These are phyloP conservation scores for Goffeauzyma gilvescens DNA, from an alignment of 768 basidiomycete species.

Conservation along the genomic window DNA sequence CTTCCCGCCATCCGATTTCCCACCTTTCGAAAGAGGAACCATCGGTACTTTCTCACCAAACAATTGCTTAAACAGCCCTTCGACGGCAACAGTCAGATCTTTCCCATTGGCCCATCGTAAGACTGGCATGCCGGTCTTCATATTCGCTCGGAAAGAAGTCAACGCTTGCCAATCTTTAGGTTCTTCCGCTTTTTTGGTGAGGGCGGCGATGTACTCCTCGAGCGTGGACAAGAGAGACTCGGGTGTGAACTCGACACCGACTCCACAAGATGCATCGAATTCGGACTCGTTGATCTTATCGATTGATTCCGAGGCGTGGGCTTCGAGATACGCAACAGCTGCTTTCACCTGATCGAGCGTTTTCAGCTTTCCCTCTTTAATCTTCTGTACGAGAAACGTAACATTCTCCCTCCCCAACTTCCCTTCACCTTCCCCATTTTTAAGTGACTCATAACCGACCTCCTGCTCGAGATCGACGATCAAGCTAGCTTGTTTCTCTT, in stretches of 20 bases:
- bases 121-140: constrained; percentile 23
- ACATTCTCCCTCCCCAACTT: constrained; percentile 47
- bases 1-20: constrained; percentile 19
- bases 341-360: constrained; percentile 68
- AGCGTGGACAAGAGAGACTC: constrained; percentile 45
- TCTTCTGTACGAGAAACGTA: constrained; percentile 46
- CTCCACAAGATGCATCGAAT: constrained; percentile 64
- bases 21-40: no score
- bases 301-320: constrained; percentile 38
- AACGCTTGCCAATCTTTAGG: constrained; percentile 55
- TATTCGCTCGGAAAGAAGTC: constrained; percentile 36
- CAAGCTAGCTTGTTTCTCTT: constrained; percentile 59
- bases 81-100: constrained; percentile 24
- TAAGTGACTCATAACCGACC: constrained; percentile 7
- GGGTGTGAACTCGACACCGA: constrained; percentile 64
- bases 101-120: constrained; percentile 29
- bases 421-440: constrained; percentile 38
- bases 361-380: constrained; percentile 55
- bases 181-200: constrained; percentile 33
- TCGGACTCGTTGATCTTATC: constrained; percentile 48
- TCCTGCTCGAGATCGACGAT: constrained; percentile 48
- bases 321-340: constrained; percentile 55
- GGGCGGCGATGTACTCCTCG: constrained; percentile 39
- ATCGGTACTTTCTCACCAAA: no score
- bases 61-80: constrained; percentile 24